A percentile compares a stretch with the other conserved stretches of the same genome.
These are phyloP conservation scores for Penicillium sp. DNA, from an alignment of 2,329 filamentous ascomycete genomes.

Conservation along the genomic window DNA sequence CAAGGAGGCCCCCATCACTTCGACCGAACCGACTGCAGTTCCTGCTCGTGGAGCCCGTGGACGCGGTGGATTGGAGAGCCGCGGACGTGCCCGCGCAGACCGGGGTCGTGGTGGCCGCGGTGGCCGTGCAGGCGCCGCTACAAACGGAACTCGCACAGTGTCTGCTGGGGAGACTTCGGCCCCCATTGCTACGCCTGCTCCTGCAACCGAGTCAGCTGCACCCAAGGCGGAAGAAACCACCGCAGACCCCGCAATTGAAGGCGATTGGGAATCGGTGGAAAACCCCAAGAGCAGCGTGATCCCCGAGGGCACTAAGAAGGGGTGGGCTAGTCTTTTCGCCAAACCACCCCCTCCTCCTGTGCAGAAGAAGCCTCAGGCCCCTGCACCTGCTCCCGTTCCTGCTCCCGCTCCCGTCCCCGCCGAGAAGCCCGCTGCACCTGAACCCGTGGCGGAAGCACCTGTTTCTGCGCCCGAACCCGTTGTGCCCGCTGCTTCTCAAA, in stretches of 20 bases:
- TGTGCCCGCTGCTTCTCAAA: slow-evolving; percentile 35
- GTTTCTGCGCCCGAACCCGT: slow-evolving; percentile 49
- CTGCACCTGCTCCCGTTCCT: slow-evolving; percentile 30
- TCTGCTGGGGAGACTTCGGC: slow-evolving; percentile 24
- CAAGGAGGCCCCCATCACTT: slow-evolving; percentile 44
- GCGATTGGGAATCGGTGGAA: slow-evolving; percentile 24
- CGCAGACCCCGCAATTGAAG: slow-evolving; percentile 25
- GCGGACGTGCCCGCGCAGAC: slow-evolving; percentile 50
- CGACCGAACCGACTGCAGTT: slow-evolving; percentile 36
- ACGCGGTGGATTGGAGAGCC: slow-evolving; percentile 49
- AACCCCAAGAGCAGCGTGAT: slow-evolving; percentile 36
- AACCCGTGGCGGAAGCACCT: slow-evolving; percentile 37
- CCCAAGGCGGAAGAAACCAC: slow-evolving; percentile 21
- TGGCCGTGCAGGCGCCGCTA: slow-evolving; percentile 40
- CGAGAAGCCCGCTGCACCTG: slow-evolving; percentile 33
- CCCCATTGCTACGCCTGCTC: slow-evolving; percentile 10
- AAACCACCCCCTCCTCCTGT: slow-evolving; percentile 57
- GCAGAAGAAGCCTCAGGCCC: slow-evolving; percentile 51
- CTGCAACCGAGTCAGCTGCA: slow-evolving; percentile 6
- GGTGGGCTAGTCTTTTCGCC: slow-evolving; percentile 75
- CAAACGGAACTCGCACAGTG: slow-evolving; percentile 45
- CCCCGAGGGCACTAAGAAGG: slow-evolving; percentile 46
- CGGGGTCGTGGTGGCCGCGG: slow-evolving; percentile 51
- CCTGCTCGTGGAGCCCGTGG: slow-evolving; percentile 46
- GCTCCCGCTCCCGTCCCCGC: slow-evolving; percentile 28